These are phyloP conservation scores for Gonapodya prolifera DNA, from an alignment of 192 early-diverging fungal genomes.

Conservation along the genomic window DNA sequence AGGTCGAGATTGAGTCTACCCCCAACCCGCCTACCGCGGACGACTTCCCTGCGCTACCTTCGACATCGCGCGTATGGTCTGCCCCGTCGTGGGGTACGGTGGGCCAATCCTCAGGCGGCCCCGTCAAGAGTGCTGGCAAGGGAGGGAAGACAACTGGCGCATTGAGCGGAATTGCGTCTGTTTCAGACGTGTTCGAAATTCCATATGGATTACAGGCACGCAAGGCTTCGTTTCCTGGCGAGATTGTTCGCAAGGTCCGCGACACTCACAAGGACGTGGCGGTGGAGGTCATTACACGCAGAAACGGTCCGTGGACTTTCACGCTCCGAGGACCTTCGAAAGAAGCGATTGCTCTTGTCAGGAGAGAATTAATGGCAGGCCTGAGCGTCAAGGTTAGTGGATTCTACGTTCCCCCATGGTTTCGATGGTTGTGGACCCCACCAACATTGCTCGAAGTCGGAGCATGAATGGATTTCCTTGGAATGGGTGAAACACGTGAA, in stretches of 20 bases:
- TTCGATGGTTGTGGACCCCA: background rate
- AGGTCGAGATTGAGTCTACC: background rate
- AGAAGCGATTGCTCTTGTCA: constrained; percentile 62
- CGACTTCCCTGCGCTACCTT: background rate
- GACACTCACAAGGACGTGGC: background rate
- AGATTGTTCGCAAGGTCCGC: background rate
- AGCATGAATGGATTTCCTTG: constrained; percentile 16
- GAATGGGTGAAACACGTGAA: constrained; percentile 15
- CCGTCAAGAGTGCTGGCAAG: background rate
- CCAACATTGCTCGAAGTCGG: constrained; percentile 18
- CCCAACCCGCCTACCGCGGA: background rate
- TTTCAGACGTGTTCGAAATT: background rate
- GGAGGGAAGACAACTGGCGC: background rate
- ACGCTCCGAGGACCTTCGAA: background rate
- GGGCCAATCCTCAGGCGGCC: background rate
- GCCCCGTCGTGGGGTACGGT: background rate
- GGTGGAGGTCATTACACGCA: background rate
- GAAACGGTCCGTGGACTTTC: background rate
- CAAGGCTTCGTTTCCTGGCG: background rate
- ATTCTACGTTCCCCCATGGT: background rate
- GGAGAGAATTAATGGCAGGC: constrained; percentile 59
- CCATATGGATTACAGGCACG: background rate
- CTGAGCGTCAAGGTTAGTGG: constrained; percentile 51
- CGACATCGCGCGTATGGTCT: background rate
- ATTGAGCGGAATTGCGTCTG: background rate